phyloP scores from a whole-genome alignment of 1,139 yeast species.

The Protomyces gravidus region DNA sequence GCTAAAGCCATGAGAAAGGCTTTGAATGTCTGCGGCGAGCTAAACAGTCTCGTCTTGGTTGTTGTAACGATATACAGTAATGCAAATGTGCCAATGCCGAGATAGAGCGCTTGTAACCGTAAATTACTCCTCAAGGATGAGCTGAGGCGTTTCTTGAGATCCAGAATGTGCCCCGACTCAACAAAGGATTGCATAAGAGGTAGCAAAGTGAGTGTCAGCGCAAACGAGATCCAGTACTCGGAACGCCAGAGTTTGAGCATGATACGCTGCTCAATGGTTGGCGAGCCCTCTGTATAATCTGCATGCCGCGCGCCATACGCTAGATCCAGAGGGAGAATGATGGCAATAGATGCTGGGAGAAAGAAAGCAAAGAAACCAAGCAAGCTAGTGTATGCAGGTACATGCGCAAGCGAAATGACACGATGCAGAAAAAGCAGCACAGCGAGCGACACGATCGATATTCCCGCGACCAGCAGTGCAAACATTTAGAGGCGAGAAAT shows the following conservation, averaged over 20 bases:
- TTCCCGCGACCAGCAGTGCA: not conserved
- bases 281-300: constrained; percentile 37
- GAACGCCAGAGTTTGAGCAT: constrained; percentile 62
- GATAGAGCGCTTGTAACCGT: constrained; percentile 56
- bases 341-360: constrained; percentile 55
- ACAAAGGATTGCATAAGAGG: constrained; percentile 72
- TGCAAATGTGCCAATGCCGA: constrained; percentile 53
- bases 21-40: constrained; percentile 39
- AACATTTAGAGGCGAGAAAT: too few relatives aligned
- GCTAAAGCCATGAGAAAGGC: constrained; percentile 69
- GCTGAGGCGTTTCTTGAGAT: constrained; percentile 46
- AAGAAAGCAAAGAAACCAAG: constrained; percentile 49
- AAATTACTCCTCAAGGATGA: constrained; percentile 59
- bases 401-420: not conserved
- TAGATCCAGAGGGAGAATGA: constrained; percentile 55
- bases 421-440: constrained; percentile 11
- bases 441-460: not conserved
- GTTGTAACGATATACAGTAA: constrained; percentile 58
- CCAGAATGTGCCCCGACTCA: constrained; percentile 59
- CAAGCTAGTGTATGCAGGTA: constrained; percentile 44
- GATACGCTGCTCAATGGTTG: constrained; percentile 48
- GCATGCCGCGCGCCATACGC: constrained; percentile 36
- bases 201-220: constrained; percentile 65
- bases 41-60: constrained; percentile 54
- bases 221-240: constrained; percentile 75